These are phyloP conservation scores for Prunus campanulata DNA, from an alignment of 306 rosid genomes.

Conservation along the genomic window DNA sequence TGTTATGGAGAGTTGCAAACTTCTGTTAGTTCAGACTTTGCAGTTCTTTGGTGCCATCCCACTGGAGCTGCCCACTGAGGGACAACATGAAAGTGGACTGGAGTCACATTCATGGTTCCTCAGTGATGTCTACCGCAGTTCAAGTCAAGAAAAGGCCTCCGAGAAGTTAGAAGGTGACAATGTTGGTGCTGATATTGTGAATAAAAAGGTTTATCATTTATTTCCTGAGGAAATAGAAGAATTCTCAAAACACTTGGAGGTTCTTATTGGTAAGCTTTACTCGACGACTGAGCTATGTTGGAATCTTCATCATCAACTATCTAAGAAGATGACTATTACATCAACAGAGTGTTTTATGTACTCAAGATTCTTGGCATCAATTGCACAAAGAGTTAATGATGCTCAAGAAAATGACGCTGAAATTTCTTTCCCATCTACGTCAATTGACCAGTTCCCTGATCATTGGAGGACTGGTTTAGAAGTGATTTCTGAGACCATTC, in stretches of 20 bases:
- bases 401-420: conserved; percentile 50
- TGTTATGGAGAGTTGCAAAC: conserved; percentile 67
- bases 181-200: conserved; percentile 22
- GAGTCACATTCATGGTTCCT: conserved; percentile 58
- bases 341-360: conserved; percentile 65
- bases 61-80: conserved; percentile 37
- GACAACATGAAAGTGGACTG: conserved; percentile 35
- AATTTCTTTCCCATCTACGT: conserved; percentile 40
- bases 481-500: conserved; percentile 58
- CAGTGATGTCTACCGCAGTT: conserved; percentile 37
- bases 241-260: conserved; percentile 55
- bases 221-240: conserved; percentile 62
- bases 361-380: conserved; percentile 59
- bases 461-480: conserved; percentile 65
- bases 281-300: conserved; percentile 71
- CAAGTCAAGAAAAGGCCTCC: conserved; percentile 33
- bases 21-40: conserved; percentile 51
- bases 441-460: conserved; percentile 40
- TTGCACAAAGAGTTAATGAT: conserved; percentile 37
- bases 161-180: conserved; percentile 36
- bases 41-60: conserved; percentile 57
- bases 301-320: conserved; percentile 79
- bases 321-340: conserved; percentile 59
- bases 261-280: conserved; percentile 58
- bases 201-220: conserved; percentile 27